phyloP scores from a whole-genome alignment of 2,329 filamentous ascomycete genomes.

The Chlorencoelia australis region DNA sequence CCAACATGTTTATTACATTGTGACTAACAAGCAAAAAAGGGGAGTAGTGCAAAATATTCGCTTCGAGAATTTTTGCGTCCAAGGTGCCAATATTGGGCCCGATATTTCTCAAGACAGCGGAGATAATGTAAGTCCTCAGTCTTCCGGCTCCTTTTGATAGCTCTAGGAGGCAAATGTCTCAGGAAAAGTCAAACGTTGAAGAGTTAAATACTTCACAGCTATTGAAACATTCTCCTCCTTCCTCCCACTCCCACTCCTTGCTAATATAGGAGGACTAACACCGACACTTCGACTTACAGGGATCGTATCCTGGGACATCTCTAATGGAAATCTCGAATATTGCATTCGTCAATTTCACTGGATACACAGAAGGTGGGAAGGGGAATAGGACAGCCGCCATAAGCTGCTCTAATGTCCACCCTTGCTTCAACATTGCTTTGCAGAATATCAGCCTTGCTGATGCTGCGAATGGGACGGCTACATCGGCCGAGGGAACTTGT shows the following conservation, averaged over 20 bases:
- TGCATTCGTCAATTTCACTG: conserved; percentile 41
- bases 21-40: conserved; percentile 8
- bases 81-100: conserved; percentile 35
- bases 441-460: conserved; percentile 29
- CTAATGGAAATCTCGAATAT: conserved; percentile 41
- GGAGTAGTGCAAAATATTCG: conserved; percentile 40
- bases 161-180: no score
- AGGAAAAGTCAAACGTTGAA: no score
- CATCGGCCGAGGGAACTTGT: conserved; percentile 24
- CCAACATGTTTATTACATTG: not conserved
- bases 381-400: conserved; percentile 31
- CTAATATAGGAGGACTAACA: no score
- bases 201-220: no score
- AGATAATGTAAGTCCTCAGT: no score
- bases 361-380: conserved; percentile 30
- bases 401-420: conserved; percentile 37
- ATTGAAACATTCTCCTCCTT: no score
- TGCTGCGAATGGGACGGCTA: conserved; percentile 9
- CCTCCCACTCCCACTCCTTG: no score
- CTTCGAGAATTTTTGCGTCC: conserved; percentile 40
- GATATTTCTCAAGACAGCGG: conserved; percentile 39
- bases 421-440: conserved; percentile 40
- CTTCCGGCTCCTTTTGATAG: no score
- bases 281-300: no score
- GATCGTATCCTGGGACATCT: conserved; percentile 36